These are phyloP conservation scores for Knufia fluminis DNA, from an alignment of 2,329 filamentous ascomycete genomes.

Conservation along the genomic window DNA sequence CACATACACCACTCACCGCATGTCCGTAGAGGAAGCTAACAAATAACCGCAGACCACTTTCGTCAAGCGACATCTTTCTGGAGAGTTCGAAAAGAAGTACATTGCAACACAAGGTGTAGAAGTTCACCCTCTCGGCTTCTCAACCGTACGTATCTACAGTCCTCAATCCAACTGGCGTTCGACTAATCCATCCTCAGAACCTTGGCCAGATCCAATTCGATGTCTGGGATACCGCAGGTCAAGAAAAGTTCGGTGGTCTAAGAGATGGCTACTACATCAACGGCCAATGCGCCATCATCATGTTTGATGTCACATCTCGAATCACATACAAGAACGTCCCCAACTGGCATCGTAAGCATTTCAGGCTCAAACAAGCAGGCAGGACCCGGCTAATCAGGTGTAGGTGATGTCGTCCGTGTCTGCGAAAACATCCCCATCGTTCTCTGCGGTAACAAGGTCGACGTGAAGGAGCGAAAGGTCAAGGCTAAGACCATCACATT, in stretches of 20 bases:
- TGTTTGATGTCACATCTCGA: slow-evolving; percentile 98
- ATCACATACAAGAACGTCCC: slow-evolving; percentile 99
- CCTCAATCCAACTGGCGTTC: slow-evolving; percentile 24
- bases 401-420: slow-evolving; percentile 95
- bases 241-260: slow-evolving; percentile 99
- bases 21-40: background rate
- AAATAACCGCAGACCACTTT: slow-evolving; percentile 74
- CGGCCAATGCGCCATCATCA: slow-evolving; percentile 99
- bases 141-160: slow-evolving; percentile 64
- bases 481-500: slow-evolving; percentile 99
- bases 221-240: slow-evolving; percentile 97
- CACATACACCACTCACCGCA: background rate
- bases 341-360: slow-evolving; percentile 93
- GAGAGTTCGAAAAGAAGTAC: slow-evolving; percentile 99
- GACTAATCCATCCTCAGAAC: slow-evolving; percentile 49
- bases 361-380: background rate
- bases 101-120: slow-evolving; percentile 99
- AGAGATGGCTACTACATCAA: slow-evolving; percentile 99
- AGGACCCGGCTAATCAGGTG: background rate
- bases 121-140: slow-evolving; percentile 96
- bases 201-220: slow-evolving; percentile 95
- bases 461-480: slow-evolving; percentile 99
- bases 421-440: slow-evolving; percentile 99
- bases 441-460: slow-evolving; percentile 98
- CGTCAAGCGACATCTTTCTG: slow-evolving; percentile 99